Conservation (phyloP, 345 rosid species). For the Syzygium jambos region DNA sequence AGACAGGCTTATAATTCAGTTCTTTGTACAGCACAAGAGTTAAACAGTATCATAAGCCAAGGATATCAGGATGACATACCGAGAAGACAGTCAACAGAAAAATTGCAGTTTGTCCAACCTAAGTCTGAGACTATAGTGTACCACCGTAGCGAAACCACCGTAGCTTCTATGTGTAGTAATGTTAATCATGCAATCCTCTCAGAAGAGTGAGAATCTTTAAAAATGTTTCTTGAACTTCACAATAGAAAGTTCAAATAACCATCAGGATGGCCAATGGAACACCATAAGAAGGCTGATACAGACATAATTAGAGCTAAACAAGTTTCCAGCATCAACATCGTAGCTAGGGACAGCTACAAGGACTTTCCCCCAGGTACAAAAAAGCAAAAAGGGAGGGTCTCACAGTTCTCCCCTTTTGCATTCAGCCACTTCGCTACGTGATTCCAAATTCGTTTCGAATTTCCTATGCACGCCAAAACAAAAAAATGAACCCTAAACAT, state of each 20-base stretch:
- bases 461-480: neutral
- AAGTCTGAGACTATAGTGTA: neutral
- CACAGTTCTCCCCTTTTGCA: neutral
- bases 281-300: neutral
- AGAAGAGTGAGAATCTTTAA: neutral
- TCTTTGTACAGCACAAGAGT: neutral
- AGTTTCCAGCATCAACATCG: neutral
- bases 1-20: neutral
- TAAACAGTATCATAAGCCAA: neutral
- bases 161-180: neutral
- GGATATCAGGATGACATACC: neutral
- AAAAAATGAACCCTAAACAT: neutral
- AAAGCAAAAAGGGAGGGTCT: neutral
- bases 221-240: neutral
- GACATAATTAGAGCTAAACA: neutral
- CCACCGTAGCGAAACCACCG: neutral
- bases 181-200: neutral
- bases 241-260: neutral
- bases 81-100: neutral
- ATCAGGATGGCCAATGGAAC: neutral
- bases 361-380: neutral
- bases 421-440: neutral
- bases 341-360: neutral
- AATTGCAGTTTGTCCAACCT: neutral
- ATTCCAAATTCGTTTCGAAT: neutral